These are phyloP conservation scores for Nitzschia sp. DNA, from an alignment of 108 stramenopile genomes.

Conservation along the genomic window DNA sequence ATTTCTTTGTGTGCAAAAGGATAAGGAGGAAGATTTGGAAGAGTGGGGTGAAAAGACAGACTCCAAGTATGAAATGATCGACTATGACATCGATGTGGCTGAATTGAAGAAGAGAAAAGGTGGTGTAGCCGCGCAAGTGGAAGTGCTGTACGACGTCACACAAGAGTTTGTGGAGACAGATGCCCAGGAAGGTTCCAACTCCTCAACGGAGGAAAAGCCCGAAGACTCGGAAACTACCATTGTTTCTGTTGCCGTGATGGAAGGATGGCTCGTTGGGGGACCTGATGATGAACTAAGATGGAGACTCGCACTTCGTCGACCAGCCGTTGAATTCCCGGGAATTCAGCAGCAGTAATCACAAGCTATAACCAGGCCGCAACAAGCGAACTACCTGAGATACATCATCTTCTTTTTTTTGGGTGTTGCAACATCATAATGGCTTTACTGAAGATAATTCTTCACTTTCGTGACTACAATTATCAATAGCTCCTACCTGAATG, in stretches of 20 bases:
- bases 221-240: slow-evolving; percentile 18
- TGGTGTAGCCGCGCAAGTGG: slow-evolving; percentile 37
- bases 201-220: neutral
- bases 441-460: no score
- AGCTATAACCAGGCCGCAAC: neutral
- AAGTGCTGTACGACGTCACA: slow-evolving; percentile 38
- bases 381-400: neutral
- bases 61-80: slow-evolving; percentile 26
- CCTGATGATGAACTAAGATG: slow-evolving; percentile 50
- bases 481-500: no score
- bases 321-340: slow-evolving; percentile 53
- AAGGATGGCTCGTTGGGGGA: slow-evolving; percentile 49
- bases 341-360: neutral
- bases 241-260: slow-evolving; percentile 48
- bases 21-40: neutral
- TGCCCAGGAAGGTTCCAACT: neutral
- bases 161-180: slow-evolving; percentile 12
- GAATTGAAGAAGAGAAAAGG: slow-evolving; percentile 13
- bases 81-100: slow-evolving; percentile 15
- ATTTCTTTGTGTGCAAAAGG: slow-evolving; percentile 15
- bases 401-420: neutral
- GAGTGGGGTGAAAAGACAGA: neutral
- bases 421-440: no score
- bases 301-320: slow-evolving; percentile 43
- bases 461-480: no score